Percentiles rank a stretch among this genome's conserved stretches.
Conservation (phyloP, 2,329 filamentous ascomycete species). For the Colletotrichum tropicicola region DNA sequence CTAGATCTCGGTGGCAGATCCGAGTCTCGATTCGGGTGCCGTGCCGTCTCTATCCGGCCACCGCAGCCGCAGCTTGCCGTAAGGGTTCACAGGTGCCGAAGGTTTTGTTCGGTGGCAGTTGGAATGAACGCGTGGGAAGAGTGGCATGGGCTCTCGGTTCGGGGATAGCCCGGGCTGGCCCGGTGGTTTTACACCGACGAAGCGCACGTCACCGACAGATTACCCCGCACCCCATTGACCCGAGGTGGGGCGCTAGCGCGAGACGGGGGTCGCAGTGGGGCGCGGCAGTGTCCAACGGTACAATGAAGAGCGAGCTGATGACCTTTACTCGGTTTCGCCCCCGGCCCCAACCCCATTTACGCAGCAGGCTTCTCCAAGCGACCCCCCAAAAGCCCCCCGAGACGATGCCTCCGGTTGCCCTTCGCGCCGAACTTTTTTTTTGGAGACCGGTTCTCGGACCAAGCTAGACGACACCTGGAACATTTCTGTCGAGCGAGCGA, state of each 20-base stretch:
- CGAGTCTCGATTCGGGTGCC: neutral
- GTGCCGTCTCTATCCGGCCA: neutral
- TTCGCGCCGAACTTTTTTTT: slow-evolving; percentile 6
- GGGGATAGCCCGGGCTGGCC: slow-evolving; percentile 4
- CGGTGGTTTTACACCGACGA: slow-evolving; percentile 21
- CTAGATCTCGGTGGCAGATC: neutral
- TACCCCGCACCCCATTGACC: slow-evolving; percentile 32
- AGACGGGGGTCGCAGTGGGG: slow-evolving; percentile 8
- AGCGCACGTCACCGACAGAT: slow-evolving; percentile 15
- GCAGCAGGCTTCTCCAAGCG: slow-evolving; percentile 14
- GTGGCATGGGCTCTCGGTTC: neutral
- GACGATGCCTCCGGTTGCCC: slow-evolving; percentile 4
- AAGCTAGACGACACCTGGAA: slow-evolving; percentile 14
- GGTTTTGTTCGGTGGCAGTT: neutral
- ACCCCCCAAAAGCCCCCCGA: slow-evolving; percentile 3
- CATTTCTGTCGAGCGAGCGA: neutral
- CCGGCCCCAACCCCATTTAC: slow-evolving; percentile 6
- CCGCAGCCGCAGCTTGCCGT: neutral
- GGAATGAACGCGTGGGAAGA: slow-evolving; percentile 5
- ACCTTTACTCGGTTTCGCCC: slow-evolving; percentile 24
- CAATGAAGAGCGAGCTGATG: slow-evolving; percentile 33
- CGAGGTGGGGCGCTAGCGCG: slow-evolving; percentile 19
- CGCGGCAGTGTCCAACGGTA: slow-evolving; percentile 25
- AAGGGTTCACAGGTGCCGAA: neutral
- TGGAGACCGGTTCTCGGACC: slow-evolving; percentile 15